These are phyloP conservation scores for Rosa hybrid DNA, from an alignment of 331 rosid species.

Conservation along the genomic window DNA sequence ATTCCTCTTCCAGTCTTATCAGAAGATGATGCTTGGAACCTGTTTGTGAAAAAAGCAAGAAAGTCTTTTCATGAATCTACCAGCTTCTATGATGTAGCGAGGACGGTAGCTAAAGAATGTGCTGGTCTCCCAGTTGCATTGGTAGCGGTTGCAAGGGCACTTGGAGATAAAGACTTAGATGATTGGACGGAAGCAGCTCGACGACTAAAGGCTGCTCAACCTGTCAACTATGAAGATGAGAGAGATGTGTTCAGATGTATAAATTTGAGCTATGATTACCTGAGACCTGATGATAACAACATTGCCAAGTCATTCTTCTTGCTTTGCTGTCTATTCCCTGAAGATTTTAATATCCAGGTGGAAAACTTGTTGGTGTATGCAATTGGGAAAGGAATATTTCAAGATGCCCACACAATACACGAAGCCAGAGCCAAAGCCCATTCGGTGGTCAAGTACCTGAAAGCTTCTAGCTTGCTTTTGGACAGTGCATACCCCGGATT, in stretches of 20 bases:
- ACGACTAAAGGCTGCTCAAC: background rate
- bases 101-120: constrained; percentile 2
- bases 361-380: background rate
- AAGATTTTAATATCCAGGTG: background rate
- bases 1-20: background rate
- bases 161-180: background rate
- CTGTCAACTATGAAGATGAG: background rate
- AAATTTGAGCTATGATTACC: background rate
- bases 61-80: background rate
- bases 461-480: background rate
- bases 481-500: background rate
- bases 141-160: background rate
- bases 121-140: background rate
- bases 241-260: background rate
- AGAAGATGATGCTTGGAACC: background rate
- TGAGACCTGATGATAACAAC: background rate
- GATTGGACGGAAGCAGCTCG: background rate
- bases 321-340: background rate
- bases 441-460: background rate
- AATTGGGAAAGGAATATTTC: background rate
- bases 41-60: background rate
- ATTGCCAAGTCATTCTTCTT: background rate
- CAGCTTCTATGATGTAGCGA: background rate
- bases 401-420: background rate
- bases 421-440: background rate